phyloP scores from a whole-genome alignment of 1,284 basidiomycete genomes.

The Lentinula novae-zelandiae region DNA sequence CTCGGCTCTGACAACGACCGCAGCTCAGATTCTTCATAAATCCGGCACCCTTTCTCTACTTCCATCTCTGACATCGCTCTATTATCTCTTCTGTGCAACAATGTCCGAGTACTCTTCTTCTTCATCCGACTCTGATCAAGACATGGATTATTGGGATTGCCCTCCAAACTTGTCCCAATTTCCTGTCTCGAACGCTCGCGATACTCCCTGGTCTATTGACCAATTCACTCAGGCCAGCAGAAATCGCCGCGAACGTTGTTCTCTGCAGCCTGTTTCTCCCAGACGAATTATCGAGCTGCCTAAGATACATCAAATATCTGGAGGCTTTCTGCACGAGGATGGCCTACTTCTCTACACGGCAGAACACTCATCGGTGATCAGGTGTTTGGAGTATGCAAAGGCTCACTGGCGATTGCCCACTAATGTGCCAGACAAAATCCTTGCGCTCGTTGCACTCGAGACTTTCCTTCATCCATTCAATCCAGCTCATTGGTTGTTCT shows the following conservation, averaged over 20 bases:
- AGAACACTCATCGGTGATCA: constrained; percentile 32
- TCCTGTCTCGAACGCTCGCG: neutral
- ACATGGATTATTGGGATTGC: neutral
- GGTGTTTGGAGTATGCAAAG: constrained; percentile 32
- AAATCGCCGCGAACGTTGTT: neutral
- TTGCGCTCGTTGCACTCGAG: constrained; percentile 42
- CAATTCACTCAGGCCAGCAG: neutral
- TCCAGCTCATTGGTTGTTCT: constrained; percentile 45
- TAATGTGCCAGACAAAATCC: constrained; percentile 32
- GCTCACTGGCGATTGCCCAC: constrained; percentile 28
- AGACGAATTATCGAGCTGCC: neutral
- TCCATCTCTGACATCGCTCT: neutral
- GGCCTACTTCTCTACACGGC: constrained; percentile 17
- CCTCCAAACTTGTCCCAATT: neutral
- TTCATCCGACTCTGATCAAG: constrained; percentile 1
- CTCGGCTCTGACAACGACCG: neutral
- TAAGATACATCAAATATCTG: neutral
- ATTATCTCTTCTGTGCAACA: neutral
- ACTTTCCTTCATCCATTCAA: constrained; percentile 35
- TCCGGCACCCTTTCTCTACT: neutral
- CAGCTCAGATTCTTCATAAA: neutral
- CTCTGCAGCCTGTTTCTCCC: neutral
- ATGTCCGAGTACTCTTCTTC: constrained; percentile 4
- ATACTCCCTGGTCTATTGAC: constrained; percentile 1
- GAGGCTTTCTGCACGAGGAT: constrained; percentile 6